These are phyloP conservation scores for Solanum sejunctum DNA, from an alignment of 257 asterid genomes.

Conservation along the genomic window DNA sequence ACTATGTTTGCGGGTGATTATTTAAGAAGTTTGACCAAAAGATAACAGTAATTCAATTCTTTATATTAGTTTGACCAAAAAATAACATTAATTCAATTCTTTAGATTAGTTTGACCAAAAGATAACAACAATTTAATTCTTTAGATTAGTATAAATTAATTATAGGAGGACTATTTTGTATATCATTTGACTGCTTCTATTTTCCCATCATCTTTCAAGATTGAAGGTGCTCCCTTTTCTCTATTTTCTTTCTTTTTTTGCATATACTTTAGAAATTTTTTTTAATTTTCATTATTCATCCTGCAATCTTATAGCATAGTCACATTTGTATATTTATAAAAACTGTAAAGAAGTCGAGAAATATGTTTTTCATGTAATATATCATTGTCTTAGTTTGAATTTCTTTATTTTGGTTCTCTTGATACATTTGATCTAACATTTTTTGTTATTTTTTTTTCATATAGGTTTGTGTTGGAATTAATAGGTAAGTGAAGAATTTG, in stretches of 20 bases:
- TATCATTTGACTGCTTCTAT: neutral
- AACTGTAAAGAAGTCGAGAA: no score
- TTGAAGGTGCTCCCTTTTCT: neutral
- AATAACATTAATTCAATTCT: no score
- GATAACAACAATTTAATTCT: no score
- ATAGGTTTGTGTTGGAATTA: neutral
- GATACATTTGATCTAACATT: no score
- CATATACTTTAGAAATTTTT: neutral
- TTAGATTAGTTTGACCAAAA: neutral
- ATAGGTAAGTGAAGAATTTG: neutral
- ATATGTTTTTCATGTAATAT: no score
- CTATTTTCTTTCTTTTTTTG: neutral
- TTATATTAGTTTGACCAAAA: no score
- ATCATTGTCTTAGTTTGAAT: neutral
- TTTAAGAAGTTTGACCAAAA: neutral
- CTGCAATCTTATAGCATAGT: no score
- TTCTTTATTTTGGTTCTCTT: no score
- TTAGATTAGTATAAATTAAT: neutral
- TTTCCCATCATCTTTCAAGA: neutral
- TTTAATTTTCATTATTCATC: neutral
- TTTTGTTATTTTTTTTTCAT: neutral
- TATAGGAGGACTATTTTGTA: rapidly evolving
- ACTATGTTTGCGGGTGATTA: neutral
- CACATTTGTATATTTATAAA: neutral
- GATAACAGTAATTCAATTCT: no score